phyloP scores from a whole-genome alignment of 345 rosid species.

The Gossypium turneri region DNA sequence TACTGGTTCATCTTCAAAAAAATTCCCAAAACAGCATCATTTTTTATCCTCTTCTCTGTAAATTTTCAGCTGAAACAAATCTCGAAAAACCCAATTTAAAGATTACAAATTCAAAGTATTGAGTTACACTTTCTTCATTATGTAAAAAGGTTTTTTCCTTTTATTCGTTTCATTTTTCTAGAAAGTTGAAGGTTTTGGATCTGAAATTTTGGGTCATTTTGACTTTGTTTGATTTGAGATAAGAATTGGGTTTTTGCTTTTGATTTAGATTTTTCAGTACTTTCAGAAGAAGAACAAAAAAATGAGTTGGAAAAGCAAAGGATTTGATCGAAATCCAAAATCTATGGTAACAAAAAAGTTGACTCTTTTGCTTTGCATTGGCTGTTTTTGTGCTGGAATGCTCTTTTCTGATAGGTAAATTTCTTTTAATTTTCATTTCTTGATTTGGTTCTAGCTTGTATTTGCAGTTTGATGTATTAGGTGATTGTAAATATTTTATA shows the following conservation, averaged over 20 bases:
- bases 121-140: neutral
- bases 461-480: neutral
- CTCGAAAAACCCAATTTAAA: slow-evolving; percentile 15
- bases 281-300: slow-evolving; percentile 2
- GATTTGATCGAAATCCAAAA: slow-evolving; percentile 44
- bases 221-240: no score
- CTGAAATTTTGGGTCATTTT: slow-evolving; percentile 37
- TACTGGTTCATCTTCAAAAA: neutral
- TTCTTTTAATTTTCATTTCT: neutral
- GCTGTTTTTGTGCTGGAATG: slow-evolving; percentile 91
- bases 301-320: no score
- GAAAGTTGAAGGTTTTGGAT: slow-evolving; percentile 27
- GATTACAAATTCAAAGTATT: neutral
- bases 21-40: neutral
- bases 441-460: slow-evolving; percentile 9
- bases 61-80: neutral
- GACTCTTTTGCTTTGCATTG: slow-evolving; percentile 75
- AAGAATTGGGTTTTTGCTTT: slow-evolving; percentile 24
- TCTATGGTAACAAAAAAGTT: slow-evolving; percentile 66
- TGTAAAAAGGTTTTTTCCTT: neutral
- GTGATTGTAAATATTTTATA: neutral
- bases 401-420: slow-evolving; percentile 77
- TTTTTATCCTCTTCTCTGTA: neutral
- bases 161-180: slow-evolving; percentile 6
- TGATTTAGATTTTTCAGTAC: slow-evolving; percentile 28